Conservation (phyloP, 768 basidiomycete species). For the Boletus reticuloceps region DNA sequence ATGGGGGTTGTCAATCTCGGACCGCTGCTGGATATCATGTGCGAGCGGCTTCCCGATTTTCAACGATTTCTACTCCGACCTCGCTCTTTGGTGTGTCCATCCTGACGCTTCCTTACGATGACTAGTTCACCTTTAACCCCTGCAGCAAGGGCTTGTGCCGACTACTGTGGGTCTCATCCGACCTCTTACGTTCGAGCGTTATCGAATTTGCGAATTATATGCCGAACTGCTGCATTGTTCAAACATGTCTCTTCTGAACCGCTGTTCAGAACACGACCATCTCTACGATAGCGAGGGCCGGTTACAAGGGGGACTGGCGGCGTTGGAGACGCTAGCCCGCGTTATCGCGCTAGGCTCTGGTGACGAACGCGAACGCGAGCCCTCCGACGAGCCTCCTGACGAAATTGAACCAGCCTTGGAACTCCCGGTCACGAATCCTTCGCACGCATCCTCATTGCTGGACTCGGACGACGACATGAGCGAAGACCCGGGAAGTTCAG, state of each 20-base stretch:
- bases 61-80: constrained; percentile 70
- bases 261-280: constrained; percentile 60
- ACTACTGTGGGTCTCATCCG: constrained; percentile 73
- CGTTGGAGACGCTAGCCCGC: constrained; percentile 82
- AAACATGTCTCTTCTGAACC: constrained; percentile 95
- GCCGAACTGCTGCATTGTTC: constrained; percentile 97
- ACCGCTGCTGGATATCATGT: constrained; percentile 70
- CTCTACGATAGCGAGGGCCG: constrained; percentile 84
- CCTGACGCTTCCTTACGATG: background rate
- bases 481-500: constrained; percentile 67
- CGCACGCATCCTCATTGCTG: constrained; percentile 47
- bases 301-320: constrained; percentile 80
- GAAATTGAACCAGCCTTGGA: constrained; percentile 65
- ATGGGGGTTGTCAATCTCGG: constrained; percentile 93
- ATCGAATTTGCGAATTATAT: constrained; percentile 93
- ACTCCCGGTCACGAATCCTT: constrained; percentile 59
- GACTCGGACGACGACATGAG: constrained; percentile 83
- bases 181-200: constrained; percentile 92
- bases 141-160: constrained; percentile 61
- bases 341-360: constrained; percentile 70
- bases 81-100: constrained; percentile 64
- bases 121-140: constrained; percentile 8
- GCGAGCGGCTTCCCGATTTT: constrained; percentile 63
- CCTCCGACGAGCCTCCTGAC: constrained; percentile 53
- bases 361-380: constrained; percentile 51